Evolutionary conservation across 345 rosid species (phyloP), one percentile per base, ranked within the genome.

Genomic region (Stellera chamaejasme): DNA sequence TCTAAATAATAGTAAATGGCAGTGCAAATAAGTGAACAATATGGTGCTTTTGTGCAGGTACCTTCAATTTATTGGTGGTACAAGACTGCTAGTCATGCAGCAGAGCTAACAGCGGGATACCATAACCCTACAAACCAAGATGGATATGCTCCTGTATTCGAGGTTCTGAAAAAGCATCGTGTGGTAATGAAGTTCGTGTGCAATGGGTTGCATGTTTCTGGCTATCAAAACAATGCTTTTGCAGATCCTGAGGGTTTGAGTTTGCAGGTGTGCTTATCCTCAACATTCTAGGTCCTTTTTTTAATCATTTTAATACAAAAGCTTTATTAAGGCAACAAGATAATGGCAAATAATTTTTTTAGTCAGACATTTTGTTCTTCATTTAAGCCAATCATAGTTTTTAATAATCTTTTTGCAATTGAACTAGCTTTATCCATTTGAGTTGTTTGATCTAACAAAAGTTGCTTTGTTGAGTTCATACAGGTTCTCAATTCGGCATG

Each of bases 51-150:
- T 65, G 14, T 73, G 71, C 79, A 91, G 98, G 74, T 91, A 71
- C 98, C 98, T 62, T 86, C 87, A 19, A 70, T 88, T 68, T 82
- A 82, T 69, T 92, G 98, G 98, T 88, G 96, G 76, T 85, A 85
- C 77, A 88, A 75, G 73, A 76, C 93, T 59, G 63, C 84, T 27
- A 92, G 98, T 66, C 98, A 92, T 69, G 90, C 95, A 43, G 90
- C 96, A 45, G 98, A 92, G 66, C 72, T 85, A 60, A 85, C 95
- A 15, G 90, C 96, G 13, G 98, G 98, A 69, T 92, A 83, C 77
- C 66, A 83, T 56, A 88, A 92, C 65, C 82, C 98, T 36, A 70
- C 88, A 28, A 92, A 92, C 75, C 88, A 78, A 69, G 93, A 88
- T 66, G 98, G 98, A 12, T 92, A 88, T 65, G 70, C 85, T 67